Evolutionary conservation across 2,329 filamentous ascomycete genomes (phyloP), one percentile per base, ranked within the genome.

Genomic region (Harringtonia aguacate): DNA sequence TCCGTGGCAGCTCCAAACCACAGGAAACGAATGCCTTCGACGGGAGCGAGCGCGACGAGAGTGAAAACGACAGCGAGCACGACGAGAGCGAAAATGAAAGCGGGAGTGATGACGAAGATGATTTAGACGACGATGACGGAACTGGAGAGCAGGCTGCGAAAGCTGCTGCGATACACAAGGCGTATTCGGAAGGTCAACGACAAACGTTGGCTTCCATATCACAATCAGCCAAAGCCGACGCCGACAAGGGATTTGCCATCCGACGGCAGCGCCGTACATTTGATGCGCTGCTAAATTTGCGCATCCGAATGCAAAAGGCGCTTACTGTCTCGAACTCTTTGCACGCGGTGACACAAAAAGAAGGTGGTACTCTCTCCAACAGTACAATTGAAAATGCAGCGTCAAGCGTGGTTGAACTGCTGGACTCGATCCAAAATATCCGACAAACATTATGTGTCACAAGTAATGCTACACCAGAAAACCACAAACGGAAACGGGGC

Each of bases 221-320:
- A 2, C 70, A 81, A 56, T 81, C 83, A 1, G 79, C 79, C 42
- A 80, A 82, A 56, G 78, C 78, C 43, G 92, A 97, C 58, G 79
- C 84, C 5, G 77, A 81, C 35, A 97, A 97, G 62, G 92, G 92
- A 13, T 66, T 75, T 44, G 90, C 90, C 0, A 86, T 98, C 31
- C 90, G 88, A 55, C 71, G 80, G 46, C 92, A 98, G 64, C 79
- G 88, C 41, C 82, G 81, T 49, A 79, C 82, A 1, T 98, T 95
- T 56, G 90, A 97, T 53, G 78, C 85, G 1, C 75, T 97, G 1
- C 73, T 98, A 28, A 94, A 95, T 63, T 76, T 88, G 14, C 81
- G 92, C 18, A 95, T 98, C 57, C 85, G 90, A 48, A 67, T 98
- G 17, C 94, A 98, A 61, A 97, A 95, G 61, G 87, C 86, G 2